Evolutionary conservation across 768 basidiomycete genomes (phyloP).

Genomic region (Rhodotorula sphaerocarpa): DNA sequence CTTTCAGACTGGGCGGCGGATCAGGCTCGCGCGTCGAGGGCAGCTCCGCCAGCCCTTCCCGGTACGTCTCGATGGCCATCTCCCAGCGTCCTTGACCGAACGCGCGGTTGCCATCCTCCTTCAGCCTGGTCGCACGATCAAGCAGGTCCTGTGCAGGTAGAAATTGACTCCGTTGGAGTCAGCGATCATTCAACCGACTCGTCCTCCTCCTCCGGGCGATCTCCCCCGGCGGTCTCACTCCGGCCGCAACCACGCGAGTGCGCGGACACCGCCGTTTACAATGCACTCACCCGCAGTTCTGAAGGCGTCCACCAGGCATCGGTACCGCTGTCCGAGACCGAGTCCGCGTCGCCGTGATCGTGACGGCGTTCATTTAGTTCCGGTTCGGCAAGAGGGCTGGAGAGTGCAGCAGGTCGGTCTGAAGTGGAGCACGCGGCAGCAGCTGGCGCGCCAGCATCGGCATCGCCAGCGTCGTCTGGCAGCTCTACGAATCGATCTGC

Average conservation of each 20-base stretch:
- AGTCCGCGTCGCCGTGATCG: background rate
- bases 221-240: too few relatives aligned
- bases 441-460: too few relatives aligned
- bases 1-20: background rate
- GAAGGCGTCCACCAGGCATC: slow-evolving; percentile 2
- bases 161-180: background rate
- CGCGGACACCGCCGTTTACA: background rate
- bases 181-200: too few relatives aligned
- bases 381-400: too few relatives aligned
- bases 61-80: slow-evolving; percentile 25
- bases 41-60: slow-evolving; percentile 23
- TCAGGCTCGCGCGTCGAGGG: slow-evolving; percentile 4
- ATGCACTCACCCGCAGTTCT: background rate
- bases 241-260: background rate
- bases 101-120: slow-evolving; percentile 16
- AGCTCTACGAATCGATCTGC: slow-evolving; percentile 10
- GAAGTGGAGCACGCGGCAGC: too few relatives aligned
- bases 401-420: too few relatives aligned
- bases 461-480: background rate
- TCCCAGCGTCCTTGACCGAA: slow-evolving; percentile 24
- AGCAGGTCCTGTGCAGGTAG: slow-evolving; percentile 21
- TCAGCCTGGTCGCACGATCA: slow-evolving; percentile 1
- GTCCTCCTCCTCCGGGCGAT: too few relatives aligned
- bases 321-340: background rate
- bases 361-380: too few relatives aligned